These are phyloP conservation scores for Lecanicillium sp. DNA, from an alignment of 2,329 filamentous ascomycete species.

Conservation along the genomic window DNA sequence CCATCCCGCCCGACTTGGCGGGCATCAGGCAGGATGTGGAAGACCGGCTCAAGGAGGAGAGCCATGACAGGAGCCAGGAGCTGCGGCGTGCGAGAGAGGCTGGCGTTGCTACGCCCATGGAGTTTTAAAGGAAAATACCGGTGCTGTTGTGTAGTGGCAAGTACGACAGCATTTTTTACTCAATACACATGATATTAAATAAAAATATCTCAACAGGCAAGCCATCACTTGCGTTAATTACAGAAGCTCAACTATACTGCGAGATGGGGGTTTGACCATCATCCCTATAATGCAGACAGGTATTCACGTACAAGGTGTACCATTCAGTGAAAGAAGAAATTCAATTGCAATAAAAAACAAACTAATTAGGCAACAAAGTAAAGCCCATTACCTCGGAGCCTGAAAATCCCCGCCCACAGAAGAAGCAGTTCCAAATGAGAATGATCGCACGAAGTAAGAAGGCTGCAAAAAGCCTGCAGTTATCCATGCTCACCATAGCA, in stretches of 20 bases:
- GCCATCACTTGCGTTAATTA: no score
- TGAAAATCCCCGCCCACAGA: background rate
- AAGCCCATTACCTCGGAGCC: conserved; percentile 5
- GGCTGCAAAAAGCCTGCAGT: no score
- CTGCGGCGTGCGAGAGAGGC: conserved; percentile 47
- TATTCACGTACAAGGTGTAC: no score
- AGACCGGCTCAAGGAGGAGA: conserved; percentile 56
- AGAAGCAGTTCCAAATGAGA: background rate
- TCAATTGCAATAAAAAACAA: conserved; percentile 4
- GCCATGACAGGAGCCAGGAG: conserved; percentile 48
- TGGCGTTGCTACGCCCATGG: conserved; percentile 50
- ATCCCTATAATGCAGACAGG: no score
- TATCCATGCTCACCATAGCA: no score
- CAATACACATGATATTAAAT: background rate
- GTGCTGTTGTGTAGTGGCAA: background rate
- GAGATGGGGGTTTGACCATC: no score
- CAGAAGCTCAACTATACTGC: no score
- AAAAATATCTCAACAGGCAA: no score
- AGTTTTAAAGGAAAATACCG: conserved; percentile 28
- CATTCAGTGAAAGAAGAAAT: conserved; percentile 6
- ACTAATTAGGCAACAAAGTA: conserved; percentile 4
- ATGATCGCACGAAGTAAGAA: background rate
- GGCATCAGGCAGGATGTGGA: conserved; percentile 64
- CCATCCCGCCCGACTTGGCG: conserved; percentile 70
- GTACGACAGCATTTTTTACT: no score